These are phyloP conservation scores for Ceratocystis variospora DNA, from an alignment of 2,329 filamentous ascomycete species.

Conservation along the genomic window DNA sequence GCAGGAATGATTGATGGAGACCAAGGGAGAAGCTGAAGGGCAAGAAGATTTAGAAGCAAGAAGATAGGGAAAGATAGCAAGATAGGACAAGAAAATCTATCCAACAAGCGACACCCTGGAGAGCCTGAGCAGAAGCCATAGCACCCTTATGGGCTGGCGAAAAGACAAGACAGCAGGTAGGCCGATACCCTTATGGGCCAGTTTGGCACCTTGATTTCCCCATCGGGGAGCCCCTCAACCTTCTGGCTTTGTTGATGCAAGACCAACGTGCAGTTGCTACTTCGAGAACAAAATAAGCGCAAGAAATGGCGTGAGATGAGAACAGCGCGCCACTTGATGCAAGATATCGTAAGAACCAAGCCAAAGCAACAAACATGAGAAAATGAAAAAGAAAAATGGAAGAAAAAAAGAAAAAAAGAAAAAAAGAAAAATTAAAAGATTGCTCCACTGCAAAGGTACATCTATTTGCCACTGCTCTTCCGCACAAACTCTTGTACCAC, in stretches of 20 bases:
- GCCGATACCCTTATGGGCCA: background rate
- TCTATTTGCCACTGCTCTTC: background rate
- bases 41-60: background rate
- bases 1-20: background rate
- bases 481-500: background rate
- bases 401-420: background rate
- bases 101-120: background rate
- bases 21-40: background rate
- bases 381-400: background rate
- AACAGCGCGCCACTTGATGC: background rate
- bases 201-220: background rate
- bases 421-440: background rate
- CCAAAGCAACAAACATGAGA: background rate
- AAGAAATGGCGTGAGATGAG: slow-evolving; percentile 6
- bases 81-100: background rate
- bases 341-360: background rate
- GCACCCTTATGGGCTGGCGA: background rate
- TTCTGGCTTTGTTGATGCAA: background rate
- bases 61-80: background rate
- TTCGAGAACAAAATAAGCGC: slow-evolving; percentile 7
- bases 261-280: background rate
- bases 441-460: slow-evolving; percentile 4
- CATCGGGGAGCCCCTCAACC: background rate
- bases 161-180: background rate
- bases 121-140: background rate